phyloP scores from a whole-genome alignment of 1,284 basidiomycete species.

The Exobasidium cylindrosporum region DNA sequence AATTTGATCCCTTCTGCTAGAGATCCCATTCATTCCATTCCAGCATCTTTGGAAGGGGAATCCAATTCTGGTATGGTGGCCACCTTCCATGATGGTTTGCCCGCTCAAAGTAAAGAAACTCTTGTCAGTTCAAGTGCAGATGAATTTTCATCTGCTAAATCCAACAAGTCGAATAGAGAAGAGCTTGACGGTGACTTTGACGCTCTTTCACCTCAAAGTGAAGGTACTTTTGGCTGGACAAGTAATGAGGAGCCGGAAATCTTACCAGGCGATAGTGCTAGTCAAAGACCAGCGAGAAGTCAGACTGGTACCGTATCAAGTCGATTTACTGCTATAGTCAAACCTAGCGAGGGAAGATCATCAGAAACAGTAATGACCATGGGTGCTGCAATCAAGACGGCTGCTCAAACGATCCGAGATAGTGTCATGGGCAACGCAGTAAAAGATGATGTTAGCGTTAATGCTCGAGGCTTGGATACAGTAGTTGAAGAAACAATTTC shows the following conservation, averaged over 20 bases:
- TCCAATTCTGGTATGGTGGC: no score
- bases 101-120: no score
- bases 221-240: slow-evolving; percentile 30
- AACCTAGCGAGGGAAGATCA: not conserved
- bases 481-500: slow-evolving; percentile 42
- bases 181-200: slow-evolving; percentile 33
- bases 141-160: no score
- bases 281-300: slow-evolving; percentile 37
- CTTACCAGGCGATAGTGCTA: slow-evolving; percentile 39
- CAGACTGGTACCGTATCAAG: slow-evolving; percentile 19
- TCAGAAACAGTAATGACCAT: not conserved
- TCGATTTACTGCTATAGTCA: not conserved
- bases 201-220: slow-evolving; percentile 33
- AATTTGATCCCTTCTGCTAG: no score
- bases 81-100: no score
- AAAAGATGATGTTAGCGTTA: not conserved
- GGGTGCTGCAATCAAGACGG: slow-evolving; percentile 13
- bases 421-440: slow-evolving; percentile 15
- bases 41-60: no score
- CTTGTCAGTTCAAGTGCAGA: no score
- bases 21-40: no score
- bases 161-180: no score
- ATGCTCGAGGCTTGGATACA: slow-evolving; percentile 23
- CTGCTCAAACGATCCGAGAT: slow-evolving; percentile 32
- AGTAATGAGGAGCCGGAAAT: slow-evolving; percentile 30